Percentiles rank a stretch among this genome's conserved stretches.
phyloP scores from a whole-genome alignment of 345 rosid genomes.

The Melaleuca alternifolia region DNA sequence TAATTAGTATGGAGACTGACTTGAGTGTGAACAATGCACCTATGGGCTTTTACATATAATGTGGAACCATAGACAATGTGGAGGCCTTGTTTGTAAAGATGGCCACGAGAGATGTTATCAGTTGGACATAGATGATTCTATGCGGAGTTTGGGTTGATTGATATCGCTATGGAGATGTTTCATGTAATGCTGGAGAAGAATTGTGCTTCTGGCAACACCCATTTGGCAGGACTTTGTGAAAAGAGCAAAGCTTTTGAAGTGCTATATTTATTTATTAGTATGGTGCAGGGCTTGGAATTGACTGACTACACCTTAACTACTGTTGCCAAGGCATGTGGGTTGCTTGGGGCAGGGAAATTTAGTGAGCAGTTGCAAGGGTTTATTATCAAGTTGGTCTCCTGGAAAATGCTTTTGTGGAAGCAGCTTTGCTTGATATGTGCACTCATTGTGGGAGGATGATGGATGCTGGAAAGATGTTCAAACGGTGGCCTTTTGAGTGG shows the following conservation, averaged over 20 bases:
- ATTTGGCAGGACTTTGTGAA: conserved; percentile 57
- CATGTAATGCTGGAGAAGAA: conserved; percentile 54
- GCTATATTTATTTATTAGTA: conserved; percentile 31
- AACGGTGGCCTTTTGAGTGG: conserved; percentile 33
- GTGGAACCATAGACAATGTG: conserved; percentile 30
- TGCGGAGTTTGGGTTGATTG: conserved; percentile 55
- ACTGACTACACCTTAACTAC: conserved; percentile 57
- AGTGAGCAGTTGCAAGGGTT: conserved; percentile 75
- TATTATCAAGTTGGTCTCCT: conserved; percentile 44
- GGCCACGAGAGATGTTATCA: conserved; percentile 42
- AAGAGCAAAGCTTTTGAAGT: conserved; percentile 45
- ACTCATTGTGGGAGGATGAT: conserved; percentile 65
- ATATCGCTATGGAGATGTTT: conserved; percentile 48
- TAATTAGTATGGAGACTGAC: conserved; percentile 35
- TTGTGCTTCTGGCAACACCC: conserved; percentile 40
- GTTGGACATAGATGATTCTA: conserved; percentile 60
- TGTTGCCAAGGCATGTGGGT: conserved; percentile 51
- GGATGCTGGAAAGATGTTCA: conserved; percentile 61
- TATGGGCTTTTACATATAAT: conserved; percentile 49
- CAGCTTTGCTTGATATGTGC: conserved; percentile 75
- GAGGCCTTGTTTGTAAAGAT: conserved; percentile 36
- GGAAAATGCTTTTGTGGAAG: conserved; percentile 44
- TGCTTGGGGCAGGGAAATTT: conserved; percentile 20
- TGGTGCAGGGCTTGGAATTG: conserved; percentile 47
- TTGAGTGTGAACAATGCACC: conserved; percentile 59